Evolutionary conservation across 305 asterid species (phyloP).

Genomic region (Rubia tinctorum): DNA sequence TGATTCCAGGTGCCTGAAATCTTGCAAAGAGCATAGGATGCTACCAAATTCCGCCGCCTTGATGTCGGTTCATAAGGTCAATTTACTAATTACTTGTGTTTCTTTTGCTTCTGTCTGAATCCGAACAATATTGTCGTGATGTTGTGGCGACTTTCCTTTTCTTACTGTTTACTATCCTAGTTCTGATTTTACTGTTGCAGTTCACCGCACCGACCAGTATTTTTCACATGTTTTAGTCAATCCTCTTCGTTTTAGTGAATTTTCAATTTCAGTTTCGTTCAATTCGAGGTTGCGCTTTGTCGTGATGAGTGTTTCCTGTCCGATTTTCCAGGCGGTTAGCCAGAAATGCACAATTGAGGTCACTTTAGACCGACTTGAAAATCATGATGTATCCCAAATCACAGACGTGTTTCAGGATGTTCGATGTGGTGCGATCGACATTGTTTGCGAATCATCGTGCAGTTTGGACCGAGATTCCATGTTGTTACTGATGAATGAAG

Average conservation of each 20-base stretch:
- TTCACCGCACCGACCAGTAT: neutral
- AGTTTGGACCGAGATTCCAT: constrained; percentile 26
- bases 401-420: constrained; percentile 14
- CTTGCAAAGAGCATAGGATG: constrained; percentile 25
- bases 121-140: neutral
- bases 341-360: constrained; percentile 23
- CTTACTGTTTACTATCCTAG: neutral
- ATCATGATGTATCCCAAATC: constrained; percentile 29
- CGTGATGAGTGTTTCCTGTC: neutral
- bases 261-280: neutral
- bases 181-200: neutral
- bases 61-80: constrained; percentile 26
- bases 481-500: constrained; percentile 20
- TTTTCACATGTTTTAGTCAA: too few relatives aligned
- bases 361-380: constrained; percentile 20
- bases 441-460: constrained; percentile 14
- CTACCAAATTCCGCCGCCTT: constrained; percentile 21
- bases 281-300: neutral
- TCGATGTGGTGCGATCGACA: constrained; percentile 20
- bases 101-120: neutral
- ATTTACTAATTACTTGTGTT: neutral
- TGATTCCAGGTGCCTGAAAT: constrained; percentile 23
- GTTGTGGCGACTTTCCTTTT: constrained; percentile 4
- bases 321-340: constrained; percentile 21
- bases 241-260: neutral